Conservation (phyloP, 805 yeast species). For the Zygosaccharomyces kombuchaensis region DNA sequence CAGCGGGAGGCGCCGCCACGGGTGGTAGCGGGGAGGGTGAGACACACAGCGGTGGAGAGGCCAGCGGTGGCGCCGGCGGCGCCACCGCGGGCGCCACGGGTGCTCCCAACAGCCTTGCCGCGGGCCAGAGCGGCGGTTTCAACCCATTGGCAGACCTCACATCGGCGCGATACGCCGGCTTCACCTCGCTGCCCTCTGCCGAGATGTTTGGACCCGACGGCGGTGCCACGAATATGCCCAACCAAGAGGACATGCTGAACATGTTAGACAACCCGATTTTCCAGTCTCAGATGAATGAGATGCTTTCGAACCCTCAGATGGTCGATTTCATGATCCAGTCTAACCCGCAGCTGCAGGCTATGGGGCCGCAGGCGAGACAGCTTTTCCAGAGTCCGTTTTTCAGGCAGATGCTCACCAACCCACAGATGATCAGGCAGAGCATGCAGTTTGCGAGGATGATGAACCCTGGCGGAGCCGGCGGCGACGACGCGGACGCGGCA, state of each 20-base stretch:
- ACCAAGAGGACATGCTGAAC: constrained; percentile 65
- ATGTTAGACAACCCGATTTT: constrained; percentile 80
- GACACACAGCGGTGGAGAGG: constrained; percentile 15
- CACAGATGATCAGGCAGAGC: constrained; percentile 78
- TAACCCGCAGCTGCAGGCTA: constrained; percentile 74
- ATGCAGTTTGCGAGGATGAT: constrained; percentile 64
- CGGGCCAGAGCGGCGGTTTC: constrained; percentile 78
- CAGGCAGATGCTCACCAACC: constrained; percentile 76
- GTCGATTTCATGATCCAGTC: constrained; percentile 74
- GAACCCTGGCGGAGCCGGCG: constrained; percentile 37
- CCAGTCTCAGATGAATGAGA: constrained; percentile 75
- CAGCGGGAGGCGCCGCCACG: constrained; percentile 18
- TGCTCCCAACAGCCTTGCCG: constrained; percentile 74
- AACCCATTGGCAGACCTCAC: constrained; percentile 91
- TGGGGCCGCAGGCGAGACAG: constrained; percentile 88
- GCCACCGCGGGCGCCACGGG: constrained; percentile 10
- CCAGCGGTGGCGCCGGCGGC: constrained; percentile 18
- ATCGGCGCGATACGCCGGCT: constrained; percentile 94
- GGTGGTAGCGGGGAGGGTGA: constrained; percentile 27
- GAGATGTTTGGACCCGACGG: constrained; percentile 93
- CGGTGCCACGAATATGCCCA: constrained; percentile 63
- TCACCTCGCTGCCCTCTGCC: constrained; percentile 75
- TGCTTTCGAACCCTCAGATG: constrained; percentile 86
- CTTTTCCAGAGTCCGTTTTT: constrained; percentile 80
- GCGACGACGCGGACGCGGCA: constrained; percentile 30